Base-by-base conservation (phyloP, 345 rosid genomes). In the Heritiera littoralis region DNA sequence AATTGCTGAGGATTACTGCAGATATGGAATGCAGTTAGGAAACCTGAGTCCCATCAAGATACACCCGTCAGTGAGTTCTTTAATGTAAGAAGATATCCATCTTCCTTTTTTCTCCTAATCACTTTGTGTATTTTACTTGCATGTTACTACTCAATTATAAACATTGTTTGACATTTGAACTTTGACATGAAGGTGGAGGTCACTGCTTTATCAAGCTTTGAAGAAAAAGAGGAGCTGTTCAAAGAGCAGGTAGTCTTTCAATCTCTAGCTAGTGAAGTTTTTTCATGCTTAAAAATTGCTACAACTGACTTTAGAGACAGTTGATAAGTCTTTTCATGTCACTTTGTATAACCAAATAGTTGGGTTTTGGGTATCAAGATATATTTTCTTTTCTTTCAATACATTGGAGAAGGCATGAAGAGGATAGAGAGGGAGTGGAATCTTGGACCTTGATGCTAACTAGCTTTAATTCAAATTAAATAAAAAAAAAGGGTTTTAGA, bases 11-110 rank as follows among this genome's bases (percentile, higher is more conserved):
- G 23, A 60, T 81, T 76, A 18, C 20, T 83, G 87, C 91, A 90
- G 97, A 92, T 93, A 87, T 92, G 99, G 98, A 91, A 92, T 80
- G 69, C 77, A 63, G 91, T 95, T 85, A 89, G 90, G 63, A 93
- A 95, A 87, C 94, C 98, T 78, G 80, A 85, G 74, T 90, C 89
- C 54, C 94, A 88, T 79, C 83, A 81, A 78, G 84, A 87, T 82
- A 91, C 98, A 72, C 92, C 90, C 17, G 81, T 95, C 56, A 88
- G 93, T 83, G 99, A 93, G 66, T 95, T 92, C 82, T 93, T 93
- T 81, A 92, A 91, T 83, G 97, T 92, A 85, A 83, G 92, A 40
- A 45, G 40, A 67, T 72, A n/a, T 4, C 32, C 49, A 7, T 63
- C 28, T 71, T 38, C 40, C 40, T 17, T 51, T 38, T 51, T 48